phyloP scores from a whole-genome alignment of 306 rosid genomes.

The Benincasa hispida region DNA sequence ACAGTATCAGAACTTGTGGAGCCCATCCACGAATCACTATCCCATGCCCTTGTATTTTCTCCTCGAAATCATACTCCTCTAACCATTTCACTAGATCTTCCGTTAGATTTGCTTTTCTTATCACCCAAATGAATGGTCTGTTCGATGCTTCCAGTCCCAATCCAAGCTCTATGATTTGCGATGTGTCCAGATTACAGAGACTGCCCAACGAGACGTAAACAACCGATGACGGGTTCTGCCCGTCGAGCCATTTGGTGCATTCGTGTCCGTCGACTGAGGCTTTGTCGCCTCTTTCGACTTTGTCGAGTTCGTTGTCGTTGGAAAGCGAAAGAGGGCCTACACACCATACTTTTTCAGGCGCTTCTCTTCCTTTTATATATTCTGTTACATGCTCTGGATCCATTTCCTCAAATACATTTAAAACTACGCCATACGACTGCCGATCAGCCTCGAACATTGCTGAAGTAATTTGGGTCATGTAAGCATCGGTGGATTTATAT shows the following conservation, averaged over 20 bases:
- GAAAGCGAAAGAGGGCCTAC: constrained; percentile 21
- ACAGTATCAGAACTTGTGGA: constrained; percentile 15
- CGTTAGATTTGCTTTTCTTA: constrained; percentile 7
- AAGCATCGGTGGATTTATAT: background rate
- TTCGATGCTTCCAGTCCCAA: constrained; percentile 19
- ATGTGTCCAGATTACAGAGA: constrained; percentile 1
- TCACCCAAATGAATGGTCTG: constrained; percentile 24
- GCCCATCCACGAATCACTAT: constrained; percentile 21
- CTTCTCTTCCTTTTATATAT: constrained; percentile 20
- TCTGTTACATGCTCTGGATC: constrained; percentile 30
- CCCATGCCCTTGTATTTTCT: constrained; percentile 4
- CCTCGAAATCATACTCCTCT: constrained; percentile 6
- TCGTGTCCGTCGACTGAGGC: constrained; percentile 15
- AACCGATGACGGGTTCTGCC: constrained; percentile 16
- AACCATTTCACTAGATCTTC: constrained; percentile 22
- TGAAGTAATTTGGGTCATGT: background rate
- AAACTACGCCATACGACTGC: constrained; percentile 11
- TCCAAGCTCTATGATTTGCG: constrained; percentile 19
- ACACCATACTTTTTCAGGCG: constrained; percentile 37
- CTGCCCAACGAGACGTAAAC: constrained; percentile 44
- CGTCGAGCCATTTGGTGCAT: constrained; percentile 35
- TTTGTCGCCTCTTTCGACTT: constrained; percentile 40
- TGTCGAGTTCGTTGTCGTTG: constrained; percentile 32
- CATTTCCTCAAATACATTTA: constrained; percentile 22
- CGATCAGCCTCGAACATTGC: background rate